A percentile compares a stretch with the other conserved stretches of the same genome.
These are phyloP conservation scores for Fonsecaea monophora DNA, from an alignment of 2,329 filamentous ascomycete genomes.

Conservation along the genomic window DNA sequence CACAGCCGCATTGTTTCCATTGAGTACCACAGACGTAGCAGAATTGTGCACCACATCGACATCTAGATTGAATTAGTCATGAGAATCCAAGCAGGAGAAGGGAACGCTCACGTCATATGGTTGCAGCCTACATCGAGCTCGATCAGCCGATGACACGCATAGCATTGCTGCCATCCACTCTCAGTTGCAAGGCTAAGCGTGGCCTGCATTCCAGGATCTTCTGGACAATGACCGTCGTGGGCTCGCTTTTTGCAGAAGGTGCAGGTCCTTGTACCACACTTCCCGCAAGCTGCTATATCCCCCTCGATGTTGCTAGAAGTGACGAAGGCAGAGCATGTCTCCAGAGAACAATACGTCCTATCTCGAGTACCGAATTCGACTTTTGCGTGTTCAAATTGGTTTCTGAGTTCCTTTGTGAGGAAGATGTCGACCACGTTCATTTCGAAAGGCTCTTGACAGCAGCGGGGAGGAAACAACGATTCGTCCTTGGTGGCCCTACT, in stretches of 20 bases:
- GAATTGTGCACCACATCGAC: constrained; percentile 44
- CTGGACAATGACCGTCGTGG: constrained; percentile 52
- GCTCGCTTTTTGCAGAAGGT: constrained; percentile 56
- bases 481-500: constrained; percentile 56
- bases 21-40: constrained; percentile 44
- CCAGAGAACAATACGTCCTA: constrained; percentile 59
- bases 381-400: constrained; percentile 53
- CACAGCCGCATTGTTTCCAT: constrained; percentile 44
- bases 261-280: constrained; percentile 58
- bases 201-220: constrained; percentile 40
- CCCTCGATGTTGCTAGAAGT: constrained; percentile 42
- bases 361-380: constrained; percentile 58
- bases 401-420: constrained; percentile 47
- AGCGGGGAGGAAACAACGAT: constrained; percentile 62
- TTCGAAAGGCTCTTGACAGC: constrained; percentile 56
- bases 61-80: constrained; percentile 36
- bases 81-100: background rate
- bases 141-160: constrained; percentile 67
- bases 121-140: constrained; percentile 45
- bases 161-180: constrained; percentile 77
- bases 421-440: constrained; percentile 46
- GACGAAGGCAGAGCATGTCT: constrained; percentile 58
- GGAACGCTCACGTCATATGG: constrained; percentile 45
- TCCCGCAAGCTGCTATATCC: constrained; percentile 51
- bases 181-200: constrained; percentile 68